These are phyloP conservation scores for Botrytis byssoidea DNA, from an alignment of 2,329 filamentous ascomycete species.

Conservation along the genomic window DNA sequence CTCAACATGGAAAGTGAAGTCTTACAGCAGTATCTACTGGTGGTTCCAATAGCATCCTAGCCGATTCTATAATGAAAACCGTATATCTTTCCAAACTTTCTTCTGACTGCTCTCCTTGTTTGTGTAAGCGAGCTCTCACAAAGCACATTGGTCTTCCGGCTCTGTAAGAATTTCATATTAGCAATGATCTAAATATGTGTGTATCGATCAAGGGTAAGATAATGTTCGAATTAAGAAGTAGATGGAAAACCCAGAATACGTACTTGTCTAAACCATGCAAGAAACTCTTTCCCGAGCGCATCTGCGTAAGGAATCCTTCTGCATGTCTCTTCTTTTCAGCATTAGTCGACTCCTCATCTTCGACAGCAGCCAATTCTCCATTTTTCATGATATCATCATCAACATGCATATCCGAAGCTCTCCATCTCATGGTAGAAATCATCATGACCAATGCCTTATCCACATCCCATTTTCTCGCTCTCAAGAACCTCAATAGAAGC, in stretches of 20 bases:
- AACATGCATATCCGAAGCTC: slow-evolving; percentile 76
- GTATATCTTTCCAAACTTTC: slow-evolving; percentile 84
- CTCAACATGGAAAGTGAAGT: slow-evolving; percentile 28
- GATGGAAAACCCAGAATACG: background rate
- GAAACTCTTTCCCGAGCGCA: slow-evolving; percentile 90
- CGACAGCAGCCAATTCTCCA: slow-evolving; percentile 68
- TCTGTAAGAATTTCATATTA: slow-evolving; percentile 5
- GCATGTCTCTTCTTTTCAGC: slow-evolving; percentile 61
- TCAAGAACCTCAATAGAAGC: slow-evolving; percentile 75
- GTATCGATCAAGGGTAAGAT: no score
- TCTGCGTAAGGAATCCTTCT: slow-evolving; percentile 77
- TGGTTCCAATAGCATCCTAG: slow-evolving; percentile 74
- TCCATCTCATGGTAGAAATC: slow-evolving; percentile 91
- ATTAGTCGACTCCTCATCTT: slow-evolving; percentile 57
- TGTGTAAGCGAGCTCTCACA: slow-evolving; percentile 80
- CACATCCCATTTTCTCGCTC: slow-evolving; percentile 94
- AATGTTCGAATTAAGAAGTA: background rate
- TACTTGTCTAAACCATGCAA: slow-evolving; percentile 80
- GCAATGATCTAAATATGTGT: background rate
- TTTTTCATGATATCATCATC: slow-evolving; percentile 82
- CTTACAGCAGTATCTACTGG: slow-evolving; percentile 90
- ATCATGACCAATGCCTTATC: slow-evolving; percentile 93
- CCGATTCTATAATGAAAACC: slow-evolving; percentile 90
- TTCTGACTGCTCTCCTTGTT: slow-evolving; percentile 76
- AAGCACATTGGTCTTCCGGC: slow-evolving; percentile 82